A percentile compares a stretch with the other conserved stretches of the same genome.
These are phyloP conservation scores for Astrocystis sublimbata DNA, from an alignment of 495 filamentous ascomycete species.

Conservation along the genomic window DNA sequence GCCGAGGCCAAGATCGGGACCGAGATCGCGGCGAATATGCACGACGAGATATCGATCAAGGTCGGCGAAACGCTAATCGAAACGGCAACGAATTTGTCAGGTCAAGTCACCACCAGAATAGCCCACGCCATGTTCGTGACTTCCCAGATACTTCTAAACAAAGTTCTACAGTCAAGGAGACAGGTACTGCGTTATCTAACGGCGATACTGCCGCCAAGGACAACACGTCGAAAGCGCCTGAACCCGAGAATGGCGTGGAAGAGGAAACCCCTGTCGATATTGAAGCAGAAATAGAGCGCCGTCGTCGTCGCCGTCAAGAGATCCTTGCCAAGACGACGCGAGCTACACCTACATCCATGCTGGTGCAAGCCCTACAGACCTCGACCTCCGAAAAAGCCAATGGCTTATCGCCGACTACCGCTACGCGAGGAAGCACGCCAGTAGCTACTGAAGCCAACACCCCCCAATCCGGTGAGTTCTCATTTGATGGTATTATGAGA, in stretches of 20 bases:
- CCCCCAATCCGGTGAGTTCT: conserved; percentile 45
- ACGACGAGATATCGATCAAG: conserved; percentile 24
- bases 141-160: conserved; percentile 28
- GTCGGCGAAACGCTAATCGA: conserved; percentile 25
- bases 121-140: conserved; percentile 19
- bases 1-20: no score
- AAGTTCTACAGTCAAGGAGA: conserved; percentile 33
- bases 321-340: conserved; percentile 84
- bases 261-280: conserved; percentile 66
- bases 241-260: conserved; percentile 43
- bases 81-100: conserved; percentile 19
- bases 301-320: conserved; percentile 82
- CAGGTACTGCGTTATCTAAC: conserved; percentile 54
- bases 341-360: conserved; percentile 70
- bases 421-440: conserved; percentile 46
- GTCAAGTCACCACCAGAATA: conserved; percentile 28
- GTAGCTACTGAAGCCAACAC: conserved; percentile 41
- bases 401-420: conserved; percentile 55
- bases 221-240: conserved; percentile 19
- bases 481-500: background rate
- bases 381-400: conserved; percentile 57
- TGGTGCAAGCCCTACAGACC: conserved; percentile 75
- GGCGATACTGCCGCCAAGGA: conserved; percentile 63
- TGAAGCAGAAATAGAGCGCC: conserved; percentile 78
- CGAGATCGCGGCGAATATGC: conserved; percentile 40